Evolutionary conservation across 2,329 filamentous ascomycete species (phyloP), one percentile per base, ranked within the genome.

Genomic region (Niveomyces coronatus): DNA sequence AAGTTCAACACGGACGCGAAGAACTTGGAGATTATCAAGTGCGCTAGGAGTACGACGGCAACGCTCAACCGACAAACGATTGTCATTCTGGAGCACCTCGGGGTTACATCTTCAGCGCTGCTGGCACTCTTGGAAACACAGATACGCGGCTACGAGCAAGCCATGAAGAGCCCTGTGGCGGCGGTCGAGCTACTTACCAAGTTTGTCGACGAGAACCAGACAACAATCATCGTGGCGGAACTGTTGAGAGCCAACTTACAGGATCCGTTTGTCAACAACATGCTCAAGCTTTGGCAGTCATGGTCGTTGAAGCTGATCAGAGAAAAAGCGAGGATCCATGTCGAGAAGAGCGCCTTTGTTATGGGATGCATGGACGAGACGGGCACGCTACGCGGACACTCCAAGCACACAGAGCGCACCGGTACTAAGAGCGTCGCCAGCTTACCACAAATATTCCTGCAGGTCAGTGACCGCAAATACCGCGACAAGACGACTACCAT

Each of bases 21-120:
- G 31, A 77, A 76, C 3, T 65, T 98, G 1, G 91, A 98, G 55
- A 82, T 98, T 40, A 86, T 95, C 45, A 76, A 84, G 16, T 80
- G 78, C 44, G 89, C 91, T 1, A 72, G 77, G 1, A 84, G 79
- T 50, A 79, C 85, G 1, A 71, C 75, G 3, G 85, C 89, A 1
- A 84, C 80, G 4, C 69, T 98, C 31, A 98, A 98, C 49, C 76
- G 88, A 22, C 91, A 98, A 55, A 78, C 88, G 1, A 95, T 98
- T 40, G 67, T 80, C 1, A 81, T 96, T n/a, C 64, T 98, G 0
- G 84, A 83, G 11, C 68, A 76, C 4, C 72, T 95, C 0, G 85
- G 85, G 0, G 79, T 96, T 1, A 62, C 70, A 0, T 76, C 79
- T 35, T 30, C 60, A 0, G 67, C 81, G 0, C 94, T 98, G 48